Evolutionary conservation across 2,329 filamentous ascomycete genomes (phyloP).

Genomic region (Talaromyces atroroseus): DNA sequence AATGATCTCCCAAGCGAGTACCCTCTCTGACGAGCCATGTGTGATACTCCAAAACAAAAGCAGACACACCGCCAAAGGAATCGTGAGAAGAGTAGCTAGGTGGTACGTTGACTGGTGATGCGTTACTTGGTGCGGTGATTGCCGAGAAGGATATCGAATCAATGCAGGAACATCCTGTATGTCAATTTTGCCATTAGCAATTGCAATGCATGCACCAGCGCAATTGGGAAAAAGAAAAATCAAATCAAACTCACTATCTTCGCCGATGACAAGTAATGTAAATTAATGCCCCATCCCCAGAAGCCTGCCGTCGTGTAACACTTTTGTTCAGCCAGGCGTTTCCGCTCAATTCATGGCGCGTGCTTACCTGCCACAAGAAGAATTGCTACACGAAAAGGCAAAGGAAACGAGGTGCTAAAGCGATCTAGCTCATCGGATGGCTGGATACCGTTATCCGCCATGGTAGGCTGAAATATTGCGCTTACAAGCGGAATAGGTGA

Average conservation of each 20-base stretch:
- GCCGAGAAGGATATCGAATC: conserved; percentile 76
- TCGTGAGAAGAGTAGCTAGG: conserved; percentile 69
- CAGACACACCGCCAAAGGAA: conserved; percentile 66
- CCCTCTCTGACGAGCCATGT: conserved; percentile 60
- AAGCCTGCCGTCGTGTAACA: conserved; percentile 54
- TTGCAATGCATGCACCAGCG: not conserved
- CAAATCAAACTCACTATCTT: conserved; percentile 56
- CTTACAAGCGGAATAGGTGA: not conserved
- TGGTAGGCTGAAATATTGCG: not conserved
- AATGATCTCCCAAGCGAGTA: conserved; percentile 75
- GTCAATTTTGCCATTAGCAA: not conserved
- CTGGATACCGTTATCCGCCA: conserved; percentile 8
- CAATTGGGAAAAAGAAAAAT: not conserved
- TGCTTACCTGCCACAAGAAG: conserved; percentile 74
- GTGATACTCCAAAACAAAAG: conserved; percentile 80
- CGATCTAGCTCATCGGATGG: conserved; percentile 56
- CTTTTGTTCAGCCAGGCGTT: conserved; percentile 1
- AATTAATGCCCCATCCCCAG: conserved; percentile 91
- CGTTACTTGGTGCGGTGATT: conserved; percentile 62
- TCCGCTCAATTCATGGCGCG: not conserved
- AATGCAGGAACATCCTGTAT: conserved; percentile 70
- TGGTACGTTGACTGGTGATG: conserved; percentile 83
- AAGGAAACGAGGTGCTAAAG: conserved; percentile 79
- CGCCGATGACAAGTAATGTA: conserved; percentile 73
- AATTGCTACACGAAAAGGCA: conserved; percentile 83